phyloP scores from a whole-genome alignment of 1,139 yeast genomes.

The Geotrichum fermentans region DNA sequence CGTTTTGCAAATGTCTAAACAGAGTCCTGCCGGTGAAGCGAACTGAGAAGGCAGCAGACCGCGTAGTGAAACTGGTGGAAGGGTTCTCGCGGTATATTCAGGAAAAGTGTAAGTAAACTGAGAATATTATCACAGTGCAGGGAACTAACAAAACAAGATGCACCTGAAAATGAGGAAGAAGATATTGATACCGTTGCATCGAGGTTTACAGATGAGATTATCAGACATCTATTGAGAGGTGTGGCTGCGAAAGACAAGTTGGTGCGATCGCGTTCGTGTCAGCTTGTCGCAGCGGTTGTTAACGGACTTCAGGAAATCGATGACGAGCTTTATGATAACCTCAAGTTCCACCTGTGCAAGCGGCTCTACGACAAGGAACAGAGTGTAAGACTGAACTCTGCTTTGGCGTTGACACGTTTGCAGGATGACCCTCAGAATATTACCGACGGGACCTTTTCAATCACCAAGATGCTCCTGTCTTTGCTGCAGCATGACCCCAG shows the following conservation, averaged over 20 bases:
- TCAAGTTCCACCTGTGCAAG: conserved; percentile 56
- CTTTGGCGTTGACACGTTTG: conserved; percentile 71
- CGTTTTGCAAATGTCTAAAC: conserved; percentile 58
- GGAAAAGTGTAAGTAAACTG: conserved; percentile 37
- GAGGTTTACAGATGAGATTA: conserved; percentile 55
- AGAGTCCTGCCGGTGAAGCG: conserved; percentile 64
- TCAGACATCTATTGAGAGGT: conserved; percentile 68
- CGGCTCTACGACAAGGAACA: conserved; percentile 78
- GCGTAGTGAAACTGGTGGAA: conserved; percentile 69
- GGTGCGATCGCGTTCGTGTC: conserved; percentile 79
- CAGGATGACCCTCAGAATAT: conserved; percentile 47
- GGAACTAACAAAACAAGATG: conserved; percentile 22
- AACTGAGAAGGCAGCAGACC: conserved; percentile 68
- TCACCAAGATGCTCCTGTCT: conserved; percentile 46
- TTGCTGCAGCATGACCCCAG: conserved; percentile 66
- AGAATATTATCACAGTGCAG: too few species aligned
- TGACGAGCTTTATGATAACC: conserved; percentile 60
- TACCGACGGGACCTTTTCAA: conserved; percentile 40
- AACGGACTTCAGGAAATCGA: conserved; percentile 73
- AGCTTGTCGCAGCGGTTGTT: conserved; percentile 67
- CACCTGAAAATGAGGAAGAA: conserved; percentile 39
- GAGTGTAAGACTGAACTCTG: conserved; percentile 73
- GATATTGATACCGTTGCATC: conserved; percentile 38
- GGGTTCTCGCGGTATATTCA: conserved; percentile 53
- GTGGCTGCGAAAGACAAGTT: conserved; percentile 68